phyloP scores from a whole-genome alignment of 208 protist species.

The Lotmaria passim region DNA sequence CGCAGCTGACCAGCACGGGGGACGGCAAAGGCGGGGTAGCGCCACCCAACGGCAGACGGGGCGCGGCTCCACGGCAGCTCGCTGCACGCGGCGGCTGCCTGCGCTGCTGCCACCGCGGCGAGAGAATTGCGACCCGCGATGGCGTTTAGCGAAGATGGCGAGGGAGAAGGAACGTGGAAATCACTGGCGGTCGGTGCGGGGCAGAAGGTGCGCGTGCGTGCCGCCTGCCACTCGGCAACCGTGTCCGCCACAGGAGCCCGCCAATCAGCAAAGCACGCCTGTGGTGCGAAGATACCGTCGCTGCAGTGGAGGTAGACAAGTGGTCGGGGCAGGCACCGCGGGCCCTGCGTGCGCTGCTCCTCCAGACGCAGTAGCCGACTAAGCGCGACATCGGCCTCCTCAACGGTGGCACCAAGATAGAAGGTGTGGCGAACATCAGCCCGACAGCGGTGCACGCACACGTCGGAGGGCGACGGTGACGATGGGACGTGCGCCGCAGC shows the following conservation, averaged over 20 bases:
- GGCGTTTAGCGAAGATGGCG: conserved; percentile 13
- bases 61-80: conserved; percentile 38
- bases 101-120: conserved; percentile 9
- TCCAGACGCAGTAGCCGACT: conserved; percentile 28
- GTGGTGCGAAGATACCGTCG: conserved; percentile 62
- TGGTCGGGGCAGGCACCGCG: conserved; percentile 7
- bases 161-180: conserved; percentile 8
- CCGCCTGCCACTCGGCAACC: conserved; percentile 22
- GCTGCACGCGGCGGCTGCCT: conserved; percentile 17
- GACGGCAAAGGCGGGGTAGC: conserved; percentile 23
- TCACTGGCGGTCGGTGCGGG: conserved; percentile 19
- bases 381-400: conserved; percentile 41
- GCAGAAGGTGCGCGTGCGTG: conserved; percentile 26
- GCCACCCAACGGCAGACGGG: conserved; percentile 30
- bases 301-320: conserved; percentile 43
- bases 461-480: conserved; percentile 5
- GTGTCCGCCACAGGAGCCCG: conserved; percentile 2
- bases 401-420: conserved; percentile 51
- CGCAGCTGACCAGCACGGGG: conserved; percentile 12
- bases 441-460: conserved; percentile 45
- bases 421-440: conserved; percentile 47
- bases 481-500: not conserved
- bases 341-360: conserved; percentile 19
- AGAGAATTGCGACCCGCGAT: conserved; percentile 20
- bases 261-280: conserved; percentile 7